Evolutionary conservation across 257 asterid genomes (phyloP).

Genomic region (Lycium ferocissimum): DNA sequence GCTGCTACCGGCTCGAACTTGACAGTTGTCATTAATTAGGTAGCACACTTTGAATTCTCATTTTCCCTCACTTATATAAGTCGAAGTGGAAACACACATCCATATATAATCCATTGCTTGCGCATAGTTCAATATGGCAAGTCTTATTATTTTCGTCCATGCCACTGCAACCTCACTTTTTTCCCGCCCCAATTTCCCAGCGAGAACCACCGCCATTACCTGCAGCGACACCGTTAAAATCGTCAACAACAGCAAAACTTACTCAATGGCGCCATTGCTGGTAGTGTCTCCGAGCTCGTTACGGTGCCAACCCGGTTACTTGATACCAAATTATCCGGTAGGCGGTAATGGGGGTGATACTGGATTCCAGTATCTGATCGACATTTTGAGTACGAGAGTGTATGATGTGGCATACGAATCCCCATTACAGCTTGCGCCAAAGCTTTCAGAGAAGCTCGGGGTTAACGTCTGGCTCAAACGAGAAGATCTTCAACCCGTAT

Average conservation of each 20-base stretch:
- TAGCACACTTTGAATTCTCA: neutral
- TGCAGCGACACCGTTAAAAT: conserved; percentile 34
- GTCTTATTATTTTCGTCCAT: conserved; percentile 44
- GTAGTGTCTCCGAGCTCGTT: conserved; percentile 62
- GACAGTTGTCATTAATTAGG: too few species aligned
- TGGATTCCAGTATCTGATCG: conserved; percentile 67
- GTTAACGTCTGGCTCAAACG: conserved; percentile 84
- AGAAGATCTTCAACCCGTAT: conserved; percentile 89
- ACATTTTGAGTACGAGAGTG: conserved; percentile 77
- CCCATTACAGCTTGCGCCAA: conserved; percentile 83
- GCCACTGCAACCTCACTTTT: conserved; percentile 44
- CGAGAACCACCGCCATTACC: conserved; percentile 34
- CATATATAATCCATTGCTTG: neutral
- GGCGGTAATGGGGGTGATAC: conserved; percentile 36
- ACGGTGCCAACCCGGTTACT: conserved; percentile 65
- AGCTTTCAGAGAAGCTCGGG: conserved; percentile 72
- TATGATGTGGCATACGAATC: conserved; percentile 87
- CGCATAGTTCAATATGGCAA: conserved; percentile 49
- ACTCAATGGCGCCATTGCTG: conserved; percentile 1
- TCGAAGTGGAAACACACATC: neutral
- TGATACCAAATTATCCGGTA: conserved; percentile 50
- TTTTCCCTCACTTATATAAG: neutral
- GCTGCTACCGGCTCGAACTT: too few species aligned
- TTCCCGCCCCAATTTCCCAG: conserved; percentile 39
- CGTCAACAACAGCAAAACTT: neutral